A percentile compares a stretch with the other conserved stretches of the same genome.
Conservation (phyloP, 192 early-diverging fungal genomes). For the Oehlia diaphana region DNA sequence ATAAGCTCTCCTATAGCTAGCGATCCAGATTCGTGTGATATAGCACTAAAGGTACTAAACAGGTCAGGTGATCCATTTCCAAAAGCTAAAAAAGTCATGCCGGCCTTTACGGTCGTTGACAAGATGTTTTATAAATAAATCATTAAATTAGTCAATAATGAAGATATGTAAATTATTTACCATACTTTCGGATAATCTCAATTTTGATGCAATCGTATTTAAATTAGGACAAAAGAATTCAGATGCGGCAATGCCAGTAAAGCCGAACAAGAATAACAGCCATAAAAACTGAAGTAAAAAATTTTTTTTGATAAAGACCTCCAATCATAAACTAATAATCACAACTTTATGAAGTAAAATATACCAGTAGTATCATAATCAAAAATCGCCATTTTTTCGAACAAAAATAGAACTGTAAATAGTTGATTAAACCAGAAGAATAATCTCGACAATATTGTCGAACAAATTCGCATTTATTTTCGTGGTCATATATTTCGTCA, state of each 20-base stretch:
- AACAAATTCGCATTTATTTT: conserved; percentile 61
- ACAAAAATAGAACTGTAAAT: conserved; percentile 61
- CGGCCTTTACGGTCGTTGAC: conserved; percentile 47
- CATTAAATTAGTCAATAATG: too few relatives aligned
- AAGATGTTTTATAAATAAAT: not conserved
- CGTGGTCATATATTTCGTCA: conserved; percentile 51
- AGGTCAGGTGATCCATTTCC: conserved; percentile 95
- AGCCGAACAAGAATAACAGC: conserved; percentile 73
- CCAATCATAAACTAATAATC: conserved; percentile 1
- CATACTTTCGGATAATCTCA: conserved; percentile 83
- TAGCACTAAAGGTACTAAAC: conserved; percentile 84
- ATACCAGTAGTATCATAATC: conserved; percentile 49
- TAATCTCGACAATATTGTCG: conserved; percentile 62
- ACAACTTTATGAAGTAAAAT: not conserved
- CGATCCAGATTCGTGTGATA: conserved; percentile 67
- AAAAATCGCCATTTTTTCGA: conserved; percentile 33
- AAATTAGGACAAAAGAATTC: conserved; percentile 92
- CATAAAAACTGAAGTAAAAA: conserved; percentile 50
- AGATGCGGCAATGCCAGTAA: conserved; percentile 76
- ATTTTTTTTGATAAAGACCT: conserved; percentile 2
- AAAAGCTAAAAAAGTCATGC: conserved; percentile 76
- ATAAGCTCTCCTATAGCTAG: conserved; percentile 92
- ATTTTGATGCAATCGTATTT: conserved; percentile 66
- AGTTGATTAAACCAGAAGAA: conserved; percentile 61
- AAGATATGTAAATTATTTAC: conserved; percentile 33